Evolutionary conservation across 2,329 filamentous ascomycete species (phyloP).

Genomic region (Aspergillus hortae): DNA sequence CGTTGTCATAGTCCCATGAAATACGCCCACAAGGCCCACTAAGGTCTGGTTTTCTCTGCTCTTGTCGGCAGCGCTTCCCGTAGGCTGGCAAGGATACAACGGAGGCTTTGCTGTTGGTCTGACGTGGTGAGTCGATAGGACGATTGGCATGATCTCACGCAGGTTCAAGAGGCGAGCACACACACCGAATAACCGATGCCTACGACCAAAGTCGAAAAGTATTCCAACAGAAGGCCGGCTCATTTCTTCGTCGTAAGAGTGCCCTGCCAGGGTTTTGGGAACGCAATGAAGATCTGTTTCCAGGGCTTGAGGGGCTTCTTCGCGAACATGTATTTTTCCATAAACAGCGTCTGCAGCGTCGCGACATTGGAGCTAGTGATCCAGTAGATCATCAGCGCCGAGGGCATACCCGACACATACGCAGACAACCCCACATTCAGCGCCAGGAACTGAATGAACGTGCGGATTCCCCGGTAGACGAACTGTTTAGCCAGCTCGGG

Average conservation of each 20-base stretch:
- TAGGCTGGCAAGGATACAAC: too few species aligned
- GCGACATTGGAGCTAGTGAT: conserved; percentile 44
- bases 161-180: background rate
- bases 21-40: too few species aligned
- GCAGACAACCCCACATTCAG: conserved; percentile 35
- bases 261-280: conserved; percentile 1
- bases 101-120: too few species aligned
- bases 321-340: conserved; percentile 40
- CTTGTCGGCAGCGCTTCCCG: too few species aligned
- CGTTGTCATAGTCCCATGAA: too few species aligned
- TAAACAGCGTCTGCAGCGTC: conserved; percentile 36
- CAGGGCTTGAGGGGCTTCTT: conserved; percentile 28
- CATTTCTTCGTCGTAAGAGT: background rate
- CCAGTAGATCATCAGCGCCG: conserved; percentile 50
- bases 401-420: conserved; percentile 36
- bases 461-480: conserved; percentile 24
- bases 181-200: background rate
- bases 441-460: conserved; percentile 35
- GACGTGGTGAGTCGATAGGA: too few species aligned
- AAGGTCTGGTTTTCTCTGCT: too few species aligned
- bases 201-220: background rate
- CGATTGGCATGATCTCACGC: background rate
- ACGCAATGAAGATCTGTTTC: conserved; percentile 30
- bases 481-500: conserved; percentile 22
- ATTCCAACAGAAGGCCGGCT: background rate